A percentile compares a stretch with the other conserved stretches of the same genome.
phyloP scores from a whole-genome alignment of 1,139 yeast genomes.

The Pichia sp. region DNA sequence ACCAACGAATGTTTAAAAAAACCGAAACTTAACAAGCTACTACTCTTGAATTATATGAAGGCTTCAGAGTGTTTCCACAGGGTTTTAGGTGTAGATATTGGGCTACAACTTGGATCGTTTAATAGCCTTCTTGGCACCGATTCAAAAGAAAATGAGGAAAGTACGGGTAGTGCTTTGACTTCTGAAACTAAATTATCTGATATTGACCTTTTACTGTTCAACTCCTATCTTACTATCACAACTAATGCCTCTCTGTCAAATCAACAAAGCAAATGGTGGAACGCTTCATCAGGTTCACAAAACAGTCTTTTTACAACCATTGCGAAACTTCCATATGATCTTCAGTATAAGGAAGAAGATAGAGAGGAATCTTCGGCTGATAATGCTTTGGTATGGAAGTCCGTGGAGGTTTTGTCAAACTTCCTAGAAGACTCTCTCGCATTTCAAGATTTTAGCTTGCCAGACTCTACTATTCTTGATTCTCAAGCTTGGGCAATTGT shows the following conservation, averaged over 20 bases:
- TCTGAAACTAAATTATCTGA: slow-evolving; percentile 36
- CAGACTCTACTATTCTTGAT: slow-evolving; percentile 14
- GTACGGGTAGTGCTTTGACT: background rate
- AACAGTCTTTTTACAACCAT: slow-evolving; percentile 30
- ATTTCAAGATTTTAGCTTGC: slow-evolving; percentile 22
- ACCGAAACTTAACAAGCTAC: slow-evolving; percentile 34
- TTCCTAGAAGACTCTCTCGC: slow-evolving; percentile 24
- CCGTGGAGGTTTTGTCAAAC: slow-evolving; percentile 26
- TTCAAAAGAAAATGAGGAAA: slow-evolving; percentile 5
- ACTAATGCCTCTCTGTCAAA: slow-evolving; percentile 19
- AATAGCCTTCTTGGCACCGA: slow-evolving; percentile 17
- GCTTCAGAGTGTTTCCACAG: slow-evolving; percentile 23
- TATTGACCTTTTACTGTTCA: slow-evolving; percentile 52
- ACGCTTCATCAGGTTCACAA: slow-evolving; percentile 21
- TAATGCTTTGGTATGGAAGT: slow-evolving; percentile 18
- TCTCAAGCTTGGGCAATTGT: slow-evolving; percentile 30
- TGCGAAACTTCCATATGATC: slow-evolving; percentile 26
- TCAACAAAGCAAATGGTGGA: slow-evolving; percentile 31
- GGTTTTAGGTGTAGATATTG: slow-evolving; percentile 19
- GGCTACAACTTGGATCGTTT: slow-evolving; percentile 22
- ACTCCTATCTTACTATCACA: slow-evolving; percentile 36
- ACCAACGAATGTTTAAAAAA: slow-evolving; percentile 37
- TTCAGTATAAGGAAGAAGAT: slow-evolving; percentile 19
- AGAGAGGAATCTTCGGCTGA: slow-evolving; percentile 11
- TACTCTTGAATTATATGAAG: slow-evolving; percentile 33